Conservation (phyloP, 345 rosid genomes). For the Bruguiera parviflora region DNA sequence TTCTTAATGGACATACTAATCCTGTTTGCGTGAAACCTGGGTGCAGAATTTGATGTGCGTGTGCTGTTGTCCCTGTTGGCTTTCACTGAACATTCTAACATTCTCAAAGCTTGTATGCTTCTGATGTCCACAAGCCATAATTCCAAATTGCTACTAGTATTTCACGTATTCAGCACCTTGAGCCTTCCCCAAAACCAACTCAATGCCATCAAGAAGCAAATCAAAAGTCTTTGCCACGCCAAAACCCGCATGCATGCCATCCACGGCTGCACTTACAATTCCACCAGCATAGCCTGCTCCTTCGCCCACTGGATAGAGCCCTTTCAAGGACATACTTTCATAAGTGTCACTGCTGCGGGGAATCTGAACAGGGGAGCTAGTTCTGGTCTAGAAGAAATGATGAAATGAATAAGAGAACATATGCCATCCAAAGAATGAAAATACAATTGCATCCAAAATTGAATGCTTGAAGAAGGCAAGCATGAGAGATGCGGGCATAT, state of each 20-base stretch:
- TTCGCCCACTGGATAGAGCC: constrained; percentile 92
- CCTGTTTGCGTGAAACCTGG: neutral
- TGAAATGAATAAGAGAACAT: neutral
- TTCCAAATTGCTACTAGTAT: constrained; percentile 37
- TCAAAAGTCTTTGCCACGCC: constrained; percentile 69
- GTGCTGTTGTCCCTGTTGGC: constrained; percentile 2
- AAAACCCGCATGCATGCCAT: constrained; percentile 87
- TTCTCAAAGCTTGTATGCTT: neutral
- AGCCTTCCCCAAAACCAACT: constrained; percentile 64
- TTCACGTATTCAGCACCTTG: constrained; percentile 55
- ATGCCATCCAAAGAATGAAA: neutral
- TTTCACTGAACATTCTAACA: neutral
- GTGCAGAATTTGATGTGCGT: constrained; percentile 4
- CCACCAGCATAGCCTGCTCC: constrained; percentile 99
- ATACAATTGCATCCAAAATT: neutral
- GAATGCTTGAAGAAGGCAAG: neutral
- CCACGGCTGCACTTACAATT: constrained; percentile 95
- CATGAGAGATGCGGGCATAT: no score
- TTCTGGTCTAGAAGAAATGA: constrained; percentile 62
- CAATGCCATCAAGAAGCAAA: constrained; percentile 51
- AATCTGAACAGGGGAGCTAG: constrained; percentile 85
- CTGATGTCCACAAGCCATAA: neutral
- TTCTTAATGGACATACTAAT: no score
- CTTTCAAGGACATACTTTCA: constrained; percentile 71
- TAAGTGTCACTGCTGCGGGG: constrained; percentile 60